phyloP scores from a whole-genome alignment of 495 filamentous ascomycete genomes.

The Podospora pseudoanserina region DNA sequence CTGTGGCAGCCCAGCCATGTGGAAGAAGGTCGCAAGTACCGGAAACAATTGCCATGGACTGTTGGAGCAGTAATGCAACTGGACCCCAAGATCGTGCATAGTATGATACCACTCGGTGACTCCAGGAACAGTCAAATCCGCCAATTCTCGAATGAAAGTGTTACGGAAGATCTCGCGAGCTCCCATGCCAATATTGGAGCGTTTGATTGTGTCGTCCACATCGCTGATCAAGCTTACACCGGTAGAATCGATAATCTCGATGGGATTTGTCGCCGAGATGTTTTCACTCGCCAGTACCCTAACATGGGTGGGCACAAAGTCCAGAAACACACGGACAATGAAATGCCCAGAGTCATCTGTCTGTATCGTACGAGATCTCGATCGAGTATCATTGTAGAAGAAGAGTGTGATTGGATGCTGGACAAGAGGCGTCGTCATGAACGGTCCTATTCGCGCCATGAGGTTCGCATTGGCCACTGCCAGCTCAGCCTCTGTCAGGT shows the following conservation, averaged over 20 bases:
- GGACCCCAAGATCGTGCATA: slow-evolving; percentile 73
- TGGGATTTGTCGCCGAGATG: slow-evolving; percentile 70
- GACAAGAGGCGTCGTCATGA: slow-evolving; percentile 74
- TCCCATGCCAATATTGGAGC: slow-evolving; percentile 81
- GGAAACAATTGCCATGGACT: slow-evolving; percentile 96
- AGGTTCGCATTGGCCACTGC: slow-evolving; percentile 77
- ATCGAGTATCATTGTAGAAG: slow-evolving; percentile 79
- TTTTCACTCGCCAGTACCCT: slow-evolving; percentile 82
- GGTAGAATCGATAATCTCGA: slow-evolving; percentile 69
- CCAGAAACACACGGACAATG: slow-evolving; percentile 64
- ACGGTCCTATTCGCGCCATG: slow-evolving; percentile 82
- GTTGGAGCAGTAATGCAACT: slow-evolving; percentile 89
- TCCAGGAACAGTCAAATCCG: slow-evolving; percentile 75
- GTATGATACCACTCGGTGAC: slow-evolving; percentile 84
- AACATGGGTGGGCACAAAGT: slow-evolving; percentile 88
- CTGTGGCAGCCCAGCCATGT: slow-evolving; percentile 70
- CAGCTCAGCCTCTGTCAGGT: slow-evolving; percentile 63
- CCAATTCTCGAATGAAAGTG: slow-evolving; percentile 82
- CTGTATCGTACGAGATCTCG: slow-evolving; percentile 70
- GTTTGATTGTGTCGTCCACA: slow-evolving; percentile 97
- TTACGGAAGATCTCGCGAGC: slow-evolving; percentile 94
- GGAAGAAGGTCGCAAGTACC: slow-evolving; percentile 77
- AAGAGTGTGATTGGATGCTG: slow-evolving; percentile 78
- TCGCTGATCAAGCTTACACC: slow-evolving; percentile 95
- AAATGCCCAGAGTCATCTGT: slow-evolving; percentile 92